phyloP scores from a whole-genome alignment of 495 filamentous ascomycete species.

The Neurospora tetraspora region DNA sequence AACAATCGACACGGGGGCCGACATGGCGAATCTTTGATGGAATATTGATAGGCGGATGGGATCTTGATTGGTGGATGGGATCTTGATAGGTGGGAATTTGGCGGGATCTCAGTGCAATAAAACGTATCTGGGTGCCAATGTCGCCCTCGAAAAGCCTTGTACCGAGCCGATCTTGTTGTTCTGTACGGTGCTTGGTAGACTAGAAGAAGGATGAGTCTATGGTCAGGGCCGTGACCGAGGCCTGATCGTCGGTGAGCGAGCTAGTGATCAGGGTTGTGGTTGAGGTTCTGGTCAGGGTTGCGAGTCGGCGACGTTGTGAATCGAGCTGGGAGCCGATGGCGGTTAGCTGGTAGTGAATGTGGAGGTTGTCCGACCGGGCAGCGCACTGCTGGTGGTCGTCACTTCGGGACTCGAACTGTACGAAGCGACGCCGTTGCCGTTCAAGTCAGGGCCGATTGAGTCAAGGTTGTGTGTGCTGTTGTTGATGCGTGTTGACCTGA shows the following conservation, averaged over 20 bases:
- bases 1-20: background rate
- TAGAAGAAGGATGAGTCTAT: background rate
- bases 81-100: background rate
- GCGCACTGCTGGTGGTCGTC: constrained; percentile 22
- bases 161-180: background rate
- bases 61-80: background rate
- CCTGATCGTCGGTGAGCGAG: constrained; percentile 80
- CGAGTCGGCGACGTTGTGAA: constrained; percentile 13
- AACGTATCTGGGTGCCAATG: background rate
- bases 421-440: constrained; percentile 16
- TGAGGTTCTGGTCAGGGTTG: constrained; percentile 35
- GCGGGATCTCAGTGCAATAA: background rate
- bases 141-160: background rate
- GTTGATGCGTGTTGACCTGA: background rate
- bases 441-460: constrained; percentile 14
- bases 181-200: background rate
- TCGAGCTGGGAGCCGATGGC: constrained; percentile 13
- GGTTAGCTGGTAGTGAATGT: constrained; percentile 27
- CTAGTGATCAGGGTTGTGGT: constrained; percentile 62
- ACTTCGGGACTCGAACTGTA: constrained; percentile 33
- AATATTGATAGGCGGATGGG: background rate
- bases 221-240: constrained; percentile 43
- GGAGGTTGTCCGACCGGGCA: constrained; percentile 48
- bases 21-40: background rate
- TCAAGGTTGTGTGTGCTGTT: constrained; percentile 20